Evolutionary conservation across 495 filamentous ascomycete genomes (phyloP).

Genomic region (Filosporella fistucella): DNA sequence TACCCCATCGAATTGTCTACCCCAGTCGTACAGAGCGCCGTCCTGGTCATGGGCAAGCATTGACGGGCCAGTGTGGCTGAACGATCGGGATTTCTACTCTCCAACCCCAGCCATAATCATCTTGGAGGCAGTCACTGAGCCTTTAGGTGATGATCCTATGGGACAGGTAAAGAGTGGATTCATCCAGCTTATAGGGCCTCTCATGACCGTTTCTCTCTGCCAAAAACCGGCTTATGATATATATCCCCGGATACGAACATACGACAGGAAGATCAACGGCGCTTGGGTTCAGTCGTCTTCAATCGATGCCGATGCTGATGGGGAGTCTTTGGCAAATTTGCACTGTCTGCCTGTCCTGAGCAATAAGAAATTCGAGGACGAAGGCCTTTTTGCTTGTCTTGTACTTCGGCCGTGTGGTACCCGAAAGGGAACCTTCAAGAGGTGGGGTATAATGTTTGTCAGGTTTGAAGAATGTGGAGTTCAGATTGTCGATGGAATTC

Average conservation of each 20-base stretch:
- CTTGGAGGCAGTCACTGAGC: neutral
- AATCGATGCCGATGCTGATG: too few relatives aligned
- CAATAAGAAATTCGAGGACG: neutral
- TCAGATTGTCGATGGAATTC: neutral
- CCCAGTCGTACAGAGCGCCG: neutral
- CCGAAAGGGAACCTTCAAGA: neutral
- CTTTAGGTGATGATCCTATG: neutral
- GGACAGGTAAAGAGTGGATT: neutral
- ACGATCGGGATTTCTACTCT: neutral
- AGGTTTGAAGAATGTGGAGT: too few relatives aligned
- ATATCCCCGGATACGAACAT: too few relatives aligned
- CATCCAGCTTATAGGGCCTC: too few relatives aligned
- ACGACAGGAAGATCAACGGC: too few relatives aligned
- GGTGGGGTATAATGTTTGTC: neutral
- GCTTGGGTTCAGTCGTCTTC: too few relatives aligned
- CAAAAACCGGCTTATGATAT: too few relatives aligned
- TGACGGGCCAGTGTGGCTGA: neutral
- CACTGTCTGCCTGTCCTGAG: neutral
- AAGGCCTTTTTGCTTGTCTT: neutral
- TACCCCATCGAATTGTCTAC: neutral
- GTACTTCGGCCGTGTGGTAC: neutral
- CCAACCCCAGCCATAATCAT: neutral
- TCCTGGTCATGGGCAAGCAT: constrained; percentile 1
- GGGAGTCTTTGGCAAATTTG: too few relatives aligned
- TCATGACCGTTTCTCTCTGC: too few relatives aligned